Base-by-base conservation (phyloP, 768 basidiomycete species). In the Dentipellis sp. region DNA sequence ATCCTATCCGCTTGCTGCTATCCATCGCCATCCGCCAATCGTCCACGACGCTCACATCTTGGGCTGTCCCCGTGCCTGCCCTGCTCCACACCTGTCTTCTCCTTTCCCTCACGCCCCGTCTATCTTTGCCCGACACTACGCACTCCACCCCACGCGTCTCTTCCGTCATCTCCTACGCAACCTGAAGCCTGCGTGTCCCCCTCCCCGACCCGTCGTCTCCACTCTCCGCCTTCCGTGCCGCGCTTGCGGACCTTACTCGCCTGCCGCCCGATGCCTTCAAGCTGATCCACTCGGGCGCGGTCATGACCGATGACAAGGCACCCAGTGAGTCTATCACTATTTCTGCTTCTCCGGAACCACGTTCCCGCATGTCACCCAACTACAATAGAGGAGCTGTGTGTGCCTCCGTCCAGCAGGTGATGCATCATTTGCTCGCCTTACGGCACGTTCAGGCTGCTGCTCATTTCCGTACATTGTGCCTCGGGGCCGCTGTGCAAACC, bases 251-350 rank as follows among this genome's bases (percentile, higher is more conserved):
- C 5, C 81, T 86, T 64, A 94, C 90, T 2, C 83, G 84, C 54
- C 77, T 97, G 11, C 80, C 86, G 0, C 68, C 71, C 29, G 64
- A 78, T 60, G 78, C 80, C 29, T 91, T 97, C 78, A 91, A 93
- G 68, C 79, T 98, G 65, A 83, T 98, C 60, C 85, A 88, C 72
- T 82, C 87, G 48, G 95, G 95, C 39, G 93, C 91, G 1, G 80
- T 97, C 68, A 87, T 97, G 80, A 87, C 85, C 62, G 91, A 95
- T 66, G 84, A 93, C 67, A 67, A 72, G 56, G 78, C 81, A 8
- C 79, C 84, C 48, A 71, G 84, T 88, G 59, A 61, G 72, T 79
- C 66, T 37, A 39, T 38, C 42, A 46, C 50, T 40, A 57, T 14
- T 45, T 19, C 19, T 45, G 42, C 42, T 29, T n/a, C 42, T n/a